Percentiles rank a stretch among this genome's conserved stretches.
Evolutionary conservation across 352 stramenopile genomes (phyloP).

Genomic region (Pythium angustatum): DNA sequence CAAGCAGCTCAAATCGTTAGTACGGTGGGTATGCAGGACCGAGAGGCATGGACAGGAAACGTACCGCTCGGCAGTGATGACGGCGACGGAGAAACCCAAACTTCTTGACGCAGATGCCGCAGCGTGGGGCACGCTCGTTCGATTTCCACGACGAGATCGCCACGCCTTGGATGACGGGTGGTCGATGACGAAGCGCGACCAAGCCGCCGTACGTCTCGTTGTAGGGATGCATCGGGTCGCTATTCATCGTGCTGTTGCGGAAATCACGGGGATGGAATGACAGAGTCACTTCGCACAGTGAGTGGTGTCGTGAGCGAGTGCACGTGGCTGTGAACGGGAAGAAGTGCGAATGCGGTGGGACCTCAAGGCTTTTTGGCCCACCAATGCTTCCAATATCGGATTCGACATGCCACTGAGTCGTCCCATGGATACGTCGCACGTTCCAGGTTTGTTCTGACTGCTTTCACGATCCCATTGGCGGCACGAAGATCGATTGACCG

Average conservation of each 20-base stretch:
- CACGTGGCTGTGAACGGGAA: slow-evolving; percentile 20
- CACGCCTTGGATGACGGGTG: slow-evolving; percentile 47
- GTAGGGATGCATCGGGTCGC: slow-evolving; percentile 52
- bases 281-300: no score
- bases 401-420: background rate
- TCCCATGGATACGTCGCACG: slow-evolving; percentile 29
- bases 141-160: slow-evolving; percentile 54
- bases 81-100: slow-evolving; percentile 65
- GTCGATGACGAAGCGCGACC: slow-evolving; percentile 6
- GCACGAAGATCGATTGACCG: background rate
- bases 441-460: slow-evolving; percentile 12
- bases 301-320: background rate
- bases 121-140: slow-evolving; percentile 45
- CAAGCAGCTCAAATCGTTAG: no score
- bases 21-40: no score
- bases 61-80: slow-evolving; percentile 70
- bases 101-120: slow-evolving; percentile 66
- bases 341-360: slow-evolving; percentile 19
- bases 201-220: slow-evolving; percentile 39
- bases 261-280: no score
- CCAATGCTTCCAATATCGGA: background rate
- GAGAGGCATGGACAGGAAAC: background rate
- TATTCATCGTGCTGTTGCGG: slow-evolving; percentile 32
- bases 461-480: background rate
- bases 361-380: background rate